Percentiles rank a stretch among this genome's conserved stretches.
These are phyloP conservation scores for Fusarium falciforme DNA, from an alignment of 2,329 filamentous ascomycete genomes.

Conservation along the genomic window DNA sequence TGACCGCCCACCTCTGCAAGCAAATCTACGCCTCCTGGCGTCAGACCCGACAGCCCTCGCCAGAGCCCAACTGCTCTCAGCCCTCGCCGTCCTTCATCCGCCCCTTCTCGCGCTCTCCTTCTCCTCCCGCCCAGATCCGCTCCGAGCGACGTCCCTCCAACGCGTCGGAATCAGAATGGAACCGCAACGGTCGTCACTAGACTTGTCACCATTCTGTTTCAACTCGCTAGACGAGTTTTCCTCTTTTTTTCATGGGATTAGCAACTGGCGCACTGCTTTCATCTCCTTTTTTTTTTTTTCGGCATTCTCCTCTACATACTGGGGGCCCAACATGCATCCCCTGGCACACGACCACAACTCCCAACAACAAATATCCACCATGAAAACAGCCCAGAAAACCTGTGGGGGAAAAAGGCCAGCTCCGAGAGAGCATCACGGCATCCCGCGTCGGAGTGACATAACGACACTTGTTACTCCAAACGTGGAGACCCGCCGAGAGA, in stretches of 20 bases:
- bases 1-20: constrained; percentile 71
- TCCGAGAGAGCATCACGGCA: constrained; percentile 33
- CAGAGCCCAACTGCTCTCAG: constrained; percentile 47
- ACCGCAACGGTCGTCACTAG: constrained; percentile 34
- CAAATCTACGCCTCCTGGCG: constrained; percentile 70
- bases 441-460: constrained; percentile 32
- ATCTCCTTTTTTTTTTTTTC: not conserved
- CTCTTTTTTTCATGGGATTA: not conserved
- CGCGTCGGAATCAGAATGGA: constrained; percentile 42
- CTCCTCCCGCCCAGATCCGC: constrained; percentile 40
- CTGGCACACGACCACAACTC: not conserved
- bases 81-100: constrained; percentile 41
- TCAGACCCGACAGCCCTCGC: constrained; percentile 58
- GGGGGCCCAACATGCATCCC: not conserved
- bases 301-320: not conserved
- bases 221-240: not conserved
- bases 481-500: not conserved
- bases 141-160: constrained; percentile 41
- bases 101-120: constrained; percentile 42
- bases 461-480: not conserved
- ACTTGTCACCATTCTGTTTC: not conserved
- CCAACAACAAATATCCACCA: constrained; percentile 16
- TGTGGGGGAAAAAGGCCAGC: constrained; percentile 16
- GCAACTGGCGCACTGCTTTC: not conserved
- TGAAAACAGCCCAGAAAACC: constrained; percentile 29